Base-by-base conservation (phyloP, 2,329 filamentous ascomycete species). In the Stagonosporopsis rhizophila region DNA sequence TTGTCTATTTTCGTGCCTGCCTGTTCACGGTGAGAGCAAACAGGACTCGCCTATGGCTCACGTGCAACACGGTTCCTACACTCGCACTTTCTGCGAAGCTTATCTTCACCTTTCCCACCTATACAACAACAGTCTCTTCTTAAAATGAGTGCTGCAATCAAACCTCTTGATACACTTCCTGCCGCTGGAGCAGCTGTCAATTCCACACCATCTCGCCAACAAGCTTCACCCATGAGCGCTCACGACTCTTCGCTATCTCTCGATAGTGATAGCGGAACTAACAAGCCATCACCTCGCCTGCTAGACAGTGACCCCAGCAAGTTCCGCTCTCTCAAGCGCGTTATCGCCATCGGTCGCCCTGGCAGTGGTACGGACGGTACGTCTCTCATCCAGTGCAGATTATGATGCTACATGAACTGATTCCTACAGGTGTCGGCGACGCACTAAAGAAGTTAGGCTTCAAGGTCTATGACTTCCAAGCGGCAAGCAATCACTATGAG, bases 401-500 rank as follows among this genome's bases (percentile, higher is more conserved):
- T 6, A 1, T 5, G 9, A 27, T 20, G 23, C 25, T 27, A 22
- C 11, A 8, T 8, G 12, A 23, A 44, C 41, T 58, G 20, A 51
- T 14, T 20, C 14, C 15, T 9, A 7, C 25, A 57, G 73, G 72
- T 8, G 60, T 75, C 12, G 65, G 69, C 6, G 65, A 72, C 27
- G 73, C 73, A 15, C 66, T 77, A 8, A 53, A 45, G 17, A 51
- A 66, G 23, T 64, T 76, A 3, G 69, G 67, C 7, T 68, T 72
- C 42, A 58, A 61, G 3, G 72, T 72, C 9, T 64, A 76, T 44
- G 76, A 78, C 51, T 71, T 74, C 53, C 70, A 75, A 60, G 68
- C 71, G 15, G 74, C 76, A 23, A 70, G 73, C 17, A 62, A 55
- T 38, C 71, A 72, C 46, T 71, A 70, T 56, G 27, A 60, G 15